Evolutionary conservation across 805 yeast species (phyloP).

Genomic region (Spathaspora girioi): DNA sequence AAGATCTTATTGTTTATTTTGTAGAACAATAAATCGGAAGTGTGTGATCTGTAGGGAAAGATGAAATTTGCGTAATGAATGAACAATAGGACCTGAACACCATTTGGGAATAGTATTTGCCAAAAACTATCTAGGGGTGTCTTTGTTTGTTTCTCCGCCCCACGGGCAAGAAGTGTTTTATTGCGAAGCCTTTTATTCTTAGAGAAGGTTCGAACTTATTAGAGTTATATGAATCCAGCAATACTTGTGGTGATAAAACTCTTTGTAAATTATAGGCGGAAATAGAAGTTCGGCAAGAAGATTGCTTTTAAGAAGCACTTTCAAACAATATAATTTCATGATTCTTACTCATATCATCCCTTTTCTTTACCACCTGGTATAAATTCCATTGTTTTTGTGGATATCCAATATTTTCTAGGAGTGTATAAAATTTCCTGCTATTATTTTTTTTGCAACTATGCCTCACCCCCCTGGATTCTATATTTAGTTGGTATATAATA

Average conservation of each 20-base stretch:
- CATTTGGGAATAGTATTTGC: neutral
- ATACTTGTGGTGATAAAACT: neutral
- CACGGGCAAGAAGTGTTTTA: neutral
- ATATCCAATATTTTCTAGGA: neutral
- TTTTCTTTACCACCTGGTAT: neutral
- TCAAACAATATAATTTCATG: neutral
- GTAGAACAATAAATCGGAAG: neutral
- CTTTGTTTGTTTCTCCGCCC: neutral
- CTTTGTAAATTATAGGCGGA: too few species aligned
- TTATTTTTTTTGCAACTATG: neutral
- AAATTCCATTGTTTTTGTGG: neutral
- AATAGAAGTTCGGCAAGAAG: neutral
- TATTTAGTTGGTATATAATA: neutral
- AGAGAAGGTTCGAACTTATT: neutral
- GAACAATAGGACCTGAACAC: neutral
- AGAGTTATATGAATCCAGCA: neutral
- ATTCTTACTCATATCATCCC: neutral
- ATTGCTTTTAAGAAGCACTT: neutral
- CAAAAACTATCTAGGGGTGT: neutral
- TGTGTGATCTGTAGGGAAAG: neutral
- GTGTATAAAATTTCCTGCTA: neutral
- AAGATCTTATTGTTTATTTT: neutral
- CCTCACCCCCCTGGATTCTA: neutral
- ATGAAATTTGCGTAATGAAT: neutral
- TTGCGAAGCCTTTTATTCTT: neutral